phyloP scores from a whole-genome alignment of 2,329 filamentous ascomycete genomes.

The Beauveria rudraprayagi region DNA sequence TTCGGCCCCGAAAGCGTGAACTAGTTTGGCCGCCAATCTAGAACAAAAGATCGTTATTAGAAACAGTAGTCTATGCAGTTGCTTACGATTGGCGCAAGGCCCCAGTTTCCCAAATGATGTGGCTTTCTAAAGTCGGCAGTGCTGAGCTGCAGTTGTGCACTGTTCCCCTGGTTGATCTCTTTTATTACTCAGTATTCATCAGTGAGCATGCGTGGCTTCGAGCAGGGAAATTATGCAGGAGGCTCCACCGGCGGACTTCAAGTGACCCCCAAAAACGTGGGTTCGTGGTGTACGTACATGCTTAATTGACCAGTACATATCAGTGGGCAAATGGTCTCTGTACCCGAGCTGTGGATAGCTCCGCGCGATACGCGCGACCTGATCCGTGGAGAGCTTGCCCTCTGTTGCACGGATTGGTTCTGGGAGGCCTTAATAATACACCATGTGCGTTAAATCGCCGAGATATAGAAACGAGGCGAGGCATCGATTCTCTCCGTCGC shows the following conservation, averaged over 20 bases:
- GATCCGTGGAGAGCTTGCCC: background rate
- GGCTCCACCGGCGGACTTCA: background rate
- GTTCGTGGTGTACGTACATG: background rate
- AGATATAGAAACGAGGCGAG: background rate
- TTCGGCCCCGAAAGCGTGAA: too few relatives aligned
- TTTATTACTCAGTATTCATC: background rate
- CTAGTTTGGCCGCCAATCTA: too few relatives aligned
- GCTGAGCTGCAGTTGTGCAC: too few relatives aligned
- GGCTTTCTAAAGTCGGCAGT: too few relatives aligned
- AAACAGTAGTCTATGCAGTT: too few relatives aligned
- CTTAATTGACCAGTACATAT: background rate
- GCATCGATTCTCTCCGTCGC: background rate
- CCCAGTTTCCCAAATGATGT: too few relatives aligned
- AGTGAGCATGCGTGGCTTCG: too few relatives aligned
- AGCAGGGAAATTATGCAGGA: background rate
- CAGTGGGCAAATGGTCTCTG: slow-evolving; percentile 2
- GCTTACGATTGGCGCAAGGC: too few relatives aligned
- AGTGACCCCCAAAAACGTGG: slow-evolving; percentile 3
- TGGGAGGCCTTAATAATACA: background rate
- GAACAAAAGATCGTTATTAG: too few relatives aligned
- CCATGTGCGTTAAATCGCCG: background rate
- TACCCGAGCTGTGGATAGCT: background rate
- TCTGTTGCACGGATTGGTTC: background rate
- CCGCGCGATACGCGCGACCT: background rate
- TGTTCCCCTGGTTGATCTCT: background rate